Conservation (phyloP, 2,329 filamentous ascomycete genomes). For the Alternaria burnsii region DNA sequence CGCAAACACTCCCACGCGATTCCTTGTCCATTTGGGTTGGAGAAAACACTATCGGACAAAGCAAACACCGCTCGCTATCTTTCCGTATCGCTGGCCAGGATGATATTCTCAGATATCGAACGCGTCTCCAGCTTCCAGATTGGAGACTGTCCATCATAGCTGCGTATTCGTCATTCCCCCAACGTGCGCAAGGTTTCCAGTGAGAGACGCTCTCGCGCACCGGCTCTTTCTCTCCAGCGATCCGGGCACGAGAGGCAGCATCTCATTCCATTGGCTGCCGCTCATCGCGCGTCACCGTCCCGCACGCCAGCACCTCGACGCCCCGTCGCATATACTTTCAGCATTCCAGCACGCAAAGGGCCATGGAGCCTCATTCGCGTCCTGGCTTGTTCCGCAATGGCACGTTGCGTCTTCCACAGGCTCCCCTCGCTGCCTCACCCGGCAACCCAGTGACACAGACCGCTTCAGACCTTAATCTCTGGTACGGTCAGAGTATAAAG, state of each 20-base stretch:
- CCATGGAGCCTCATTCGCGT: slow-evolving; percentile 51
- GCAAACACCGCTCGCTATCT: slow-evolving; percentile 13
- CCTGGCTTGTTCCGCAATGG: slow-evolving; percentile 38
- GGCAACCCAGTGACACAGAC: slow-evolving; percentile 34
- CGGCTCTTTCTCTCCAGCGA: slow-evolving; percentile 42
- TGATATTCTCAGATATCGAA: slow-evolving; percentile 25
- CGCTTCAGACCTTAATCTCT: slow-evolving; percentile 36
- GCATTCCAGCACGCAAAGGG: slow-evolving; percentile 39
- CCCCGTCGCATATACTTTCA: slow-evolving; percentile 49
- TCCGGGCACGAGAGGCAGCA: slow-evolving; percentile 40
- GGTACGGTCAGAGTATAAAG: slow-evolving; percentile 40
- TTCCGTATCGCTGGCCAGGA: slow-evolving; percentile 28
- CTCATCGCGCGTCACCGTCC: slow-evolving; percentile 27
- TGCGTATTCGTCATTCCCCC: slow-evolving; percentile 32
- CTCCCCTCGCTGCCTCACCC: slow-evolving; percentile 39
- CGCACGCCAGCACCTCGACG: slow-evolving; percentile 32
- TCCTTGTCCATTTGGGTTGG: neutral
- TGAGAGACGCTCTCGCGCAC: slow-evolving; percentile 38
- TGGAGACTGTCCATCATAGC: slow-evolving; percentile 30
- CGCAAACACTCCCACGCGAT: slow-evolving; percentile 5
- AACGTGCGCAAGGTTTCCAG: slow-evolving; percentile 41
- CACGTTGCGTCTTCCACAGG: slow-evolving; percentile 50
- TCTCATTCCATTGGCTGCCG: slow-evolving; percentile 44
- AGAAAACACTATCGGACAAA: slow-evolving; percentile 1
- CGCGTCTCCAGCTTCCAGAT: slow-evolving; percentile 26